A percentile compares a stretch with the other conserved stretches of the same genome.
Conservation (phyloP, 2,329 filamentous ascomycete genomes). For the Sporothrix brasiliensis region DNA sequence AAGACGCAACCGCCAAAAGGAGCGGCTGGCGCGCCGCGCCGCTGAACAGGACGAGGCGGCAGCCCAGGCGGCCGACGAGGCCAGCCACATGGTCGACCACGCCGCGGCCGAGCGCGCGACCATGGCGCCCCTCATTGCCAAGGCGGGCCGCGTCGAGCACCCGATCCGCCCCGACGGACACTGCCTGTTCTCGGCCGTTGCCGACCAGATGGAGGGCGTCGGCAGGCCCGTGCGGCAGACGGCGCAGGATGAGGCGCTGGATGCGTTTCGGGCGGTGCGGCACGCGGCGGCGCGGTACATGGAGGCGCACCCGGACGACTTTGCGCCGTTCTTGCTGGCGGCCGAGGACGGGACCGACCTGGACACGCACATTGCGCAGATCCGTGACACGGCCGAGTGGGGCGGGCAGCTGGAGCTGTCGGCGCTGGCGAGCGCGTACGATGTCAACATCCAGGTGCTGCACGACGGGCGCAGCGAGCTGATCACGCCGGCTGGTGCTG, state of each 20-base stretch:
- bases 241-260: conserved; percentile 39
- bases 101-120: conserved; percentile 68
- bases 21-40: conserved; percentile 82
- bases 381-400: conserved; percentile 90
- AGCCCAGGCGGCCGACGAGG: conserved; percentile 72
- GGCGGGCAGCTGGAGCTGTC: conserved; percentile 88
- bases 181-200: conserved; percentile 89
- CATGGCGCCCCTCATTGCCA: conserved; percentile 69
- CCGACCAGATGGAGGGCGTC: conserved; percentile 71
- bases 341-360: conserved; percentile 51
- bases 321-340: conserved; percentile 66
- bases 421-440: conserved; percentile 80
- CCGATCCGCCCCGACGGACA: conserved; percentile 89
- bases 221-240: conserved; percentile 45
- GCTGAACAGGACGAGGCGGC: conserved; percentile 77
- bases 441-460: conserved; percentile 78
- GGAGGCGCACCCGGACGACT: conserved; percentile 71
- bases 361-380: conserved; percentile 70
- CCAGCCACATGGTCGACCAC: conserved; percentile 71
- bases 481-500: conserved; percentile 60
- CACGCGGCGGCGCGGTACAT: conserved; percentile 78
- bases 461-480: conserved; percentile 81
- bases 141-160: conserved; percentile 68
- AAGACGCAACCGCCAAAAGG: conserved; percentile 90
- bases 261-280: conserved; percentile 68